phyloP scores from a whole-genome alignment of 129 eudicot genomes.

The Apium graveolens region DNA sequence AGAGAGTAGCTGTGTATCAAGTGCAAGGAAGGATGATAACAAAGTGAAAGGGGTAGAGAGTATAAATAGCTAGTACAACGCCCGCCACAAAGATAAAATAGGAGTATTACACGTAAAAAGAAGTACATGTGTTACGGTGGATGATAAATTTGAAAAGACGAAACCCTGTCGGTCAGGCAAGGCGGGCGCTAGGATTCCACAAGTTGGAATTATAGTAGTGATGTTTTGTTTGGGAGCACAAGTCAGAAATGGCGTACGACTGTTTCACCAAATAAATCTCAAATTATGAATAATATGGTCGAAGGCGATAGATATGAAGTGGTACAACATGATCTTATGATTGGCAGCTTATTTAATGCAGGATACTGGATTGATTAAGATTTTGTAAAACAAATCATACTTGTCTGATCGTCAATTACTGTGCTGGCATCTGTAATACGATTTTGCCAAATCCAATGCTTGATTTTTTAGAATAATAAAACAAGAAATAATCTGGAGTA shows the following conservation, averaged over 20 bases:
- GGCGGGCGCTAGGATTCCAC: slow-evolving; percentile 6
- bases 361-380: background rate
- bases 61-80: background rate
- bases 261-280: background rate
- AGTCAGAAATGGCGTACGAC: background rate
- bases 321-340: too few relatives aligned
- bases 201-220: background rate
- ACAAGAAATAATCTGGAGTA: background rate
- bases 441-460: background rate
- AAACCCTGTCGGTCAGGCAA: background rate
- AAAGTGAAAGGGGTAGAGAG: background rate
- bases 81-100: background rate
- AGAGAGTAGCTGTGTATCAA: background rate
- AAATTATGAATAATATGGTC: background rate
- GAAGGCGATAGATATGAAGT: background rate
- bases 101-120: background rate
- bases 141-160: background rate
- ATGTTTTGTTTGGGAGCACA: background rate
- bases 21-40: background rate
- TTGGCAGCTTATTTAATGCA: too few relatives aligned
- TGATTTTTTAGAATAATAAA: background rate
- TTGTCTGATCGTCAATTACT: background rate
- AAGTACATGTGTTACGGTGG: background rate
- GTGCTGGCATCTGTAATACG: background rate
- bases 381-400: too few relatives aligned